Conservation (phyloP, 2,329 filamentous ascomycete species). For the Xylaria sp. region DNA sequence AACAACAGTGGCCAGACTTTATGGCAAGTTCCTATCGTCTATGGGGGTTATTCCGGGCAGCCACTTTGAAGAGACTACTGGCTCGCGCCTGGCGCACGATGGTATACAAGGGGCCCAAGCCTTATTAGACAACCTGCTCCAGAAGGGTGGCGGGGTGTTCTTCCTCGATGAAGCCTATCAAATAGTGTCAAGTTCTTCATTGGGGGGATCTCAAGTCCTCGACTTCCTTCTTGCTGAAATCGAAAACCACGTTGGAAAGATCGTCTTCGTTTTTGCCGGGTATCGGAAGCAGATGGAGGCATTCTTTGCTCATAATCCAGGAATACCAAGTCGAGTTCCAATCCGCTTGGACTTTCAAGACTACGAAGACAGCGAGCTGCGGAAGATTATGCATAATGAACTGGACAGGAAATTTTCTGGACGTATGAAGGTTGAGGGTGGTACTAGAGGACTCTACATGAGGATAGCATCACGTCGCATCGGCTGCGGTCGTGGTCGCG, state of each 20-base stretch:
- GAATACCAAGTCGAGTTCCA: constrained; percentile 75
- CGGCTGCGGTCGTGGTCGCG: constrained; percentile 62
- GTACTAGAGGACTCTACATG: constrained; percentile 67
- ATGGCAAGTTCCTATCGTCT: constrained; percentile 71
- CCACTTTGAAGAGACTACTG: constrained; percentile 73
- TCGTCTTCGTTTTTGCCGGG: constrained; percentile 78
- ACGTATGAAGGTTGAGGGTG: constrained; percentile 69
- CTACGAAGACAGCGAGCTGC: constrained; percentile 72
- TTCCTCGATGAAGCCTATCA: constrained; percentile 88
- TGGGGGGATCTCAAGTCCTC: constrained; percentile 60
- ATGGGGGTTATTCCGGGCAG: constrained; percentile 71
- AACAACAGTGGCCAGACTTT: constrained; percentile 79
- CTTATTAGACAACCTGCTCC: constrained; percentile 20
- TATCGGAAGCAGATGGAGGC: constrained; percentile 80
- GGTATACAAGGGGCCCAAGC: constrained; percentile 57
- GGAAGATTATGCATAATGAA: constrained; percentile 65
- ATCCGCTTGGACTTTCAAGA: constrained; percentile 73
- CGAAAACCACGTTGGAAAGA: constrained; percentile 74
- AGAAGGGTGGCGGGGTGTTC: constrained; percentile 69
- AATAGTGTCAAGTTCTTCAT: constrained; percentile 58
- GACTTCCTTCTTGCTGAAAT: constrained; percentile 78
- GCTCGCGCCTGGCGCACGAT: constrained; percentile 70
- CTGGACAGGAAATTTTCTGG: constrained; percentile 64
- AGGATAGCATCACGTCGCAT: constrained; percentile 47
- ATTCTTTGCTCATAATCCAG: constrained; percentile 79